A percentile compares a stretch with the other conserved stretches of the same genome.
Evolutionary conservation across 225 moss, liverwort and hornwort species (phyloP).

Genomic region (Asterella californica): DNA sequence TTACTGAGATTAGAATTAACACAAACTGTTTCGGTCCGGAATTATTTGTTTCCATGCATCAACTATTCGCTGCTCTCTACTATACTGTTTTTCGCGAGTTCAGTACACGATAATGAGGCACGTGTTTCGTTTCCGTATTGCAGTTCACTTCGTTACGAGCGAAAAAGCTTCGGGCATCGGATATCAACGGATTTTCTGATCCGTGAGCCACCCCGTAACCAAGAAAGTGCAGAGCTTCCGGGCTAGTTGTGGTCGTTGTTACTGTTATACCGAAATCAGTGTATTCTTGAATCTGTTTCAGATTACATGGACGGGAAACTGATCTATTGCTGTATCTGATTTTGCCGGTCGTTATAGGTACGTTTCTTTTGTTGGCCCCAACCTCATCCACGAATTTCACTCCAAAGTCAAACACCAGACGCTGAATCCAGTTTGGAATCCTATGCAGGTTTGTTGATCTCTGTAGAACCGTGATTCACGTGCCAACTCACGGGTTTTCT

Average conservation of each 20-base stretch:
- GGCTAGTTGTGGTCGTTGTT: too few relatives aligned
- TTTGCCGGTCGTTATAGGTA: slow-evolving; percentile 21
- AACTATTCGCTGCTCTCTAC: too few relatives aligned
- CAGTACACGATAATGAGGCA: slow-evolving; percentile 26
- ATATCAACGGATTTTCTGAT: slow-evolving; percentile 96
- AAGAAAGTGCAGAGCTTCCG: background rate
- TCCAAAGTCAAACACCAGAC: slow-evolving; percentile 97
- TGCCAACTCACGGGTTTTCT: background rate
- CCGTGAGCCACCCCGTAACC: slow-evolving; percentile 45
- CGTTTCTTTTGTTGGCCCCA: slow-evolving; percentile 93
- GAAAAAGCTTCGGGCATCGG: slow-evolving; percentile 86
- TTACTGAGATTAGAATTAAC: background rate
- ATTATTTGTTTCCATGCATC: background rate
- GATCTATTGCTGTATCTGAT: background rate
- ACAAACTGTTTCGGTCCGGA: background rate
- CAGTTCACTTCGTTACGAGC: slow-evolving; percentile 91
- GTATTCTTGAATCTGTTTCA: background rate
- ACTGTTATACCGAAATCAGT: background rate
- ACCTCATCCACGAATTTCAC: slow-evolving; percentile 74
- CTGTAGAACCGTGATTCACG: background rate
- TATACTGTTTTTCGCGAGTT: background rate
- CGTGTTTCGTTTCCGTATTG: background rate
- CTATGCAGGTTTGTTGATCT: slow-evolving; percentile 36
- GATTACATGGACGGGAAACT: background rate
- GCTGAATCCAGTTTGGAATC: slow-evolving; percentile 95